Evolutionary conservation across 164 flowering plant species (phyloP).

Genomic region (Brasenia schreberi): DNA sequence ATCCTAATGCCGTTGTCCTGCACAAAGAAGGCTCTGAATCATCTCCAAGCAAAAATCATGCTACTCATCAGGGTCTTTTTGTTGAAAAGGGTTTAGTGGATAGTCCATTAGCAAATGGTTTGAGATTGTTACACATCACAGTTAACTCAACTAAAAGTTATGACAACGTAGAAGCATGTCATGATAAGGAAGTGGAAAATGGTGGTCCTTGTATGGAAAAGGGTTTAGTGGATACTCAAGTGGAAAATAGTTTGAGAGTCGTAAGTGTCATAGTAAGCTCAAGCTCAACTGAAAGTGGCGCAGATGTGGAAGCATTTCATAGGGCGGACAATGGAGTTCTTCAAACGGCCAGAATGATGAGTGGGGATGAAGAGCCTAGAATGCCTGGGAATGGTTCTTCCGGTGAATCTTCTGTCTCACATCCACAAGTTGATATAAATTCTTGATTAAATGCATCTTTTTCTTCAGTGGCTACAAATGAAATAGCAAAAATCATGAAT

Average conservation of each 20-base stretch:
- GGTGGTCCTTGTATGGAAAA: neutral
- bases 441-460: neutral
- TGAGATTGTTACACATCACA: neutral
- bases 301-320: neutral
- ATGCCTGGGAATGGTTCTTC: neutral
- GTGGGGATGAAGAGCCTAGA: neutral
- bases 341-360: neutral
- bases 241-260: neutral
- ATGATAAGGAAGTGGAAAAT: neutral
- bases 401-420: neutral
- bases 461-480: neutral
- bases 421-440: neutral
- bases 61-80: neutral
- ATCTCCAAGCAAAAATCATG: neutral
- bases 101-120: neutral
- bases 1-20: neutral
- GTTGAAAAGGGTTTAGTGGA: neutral
- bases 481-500: neutral
- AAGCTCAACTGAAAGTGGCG: neutral
- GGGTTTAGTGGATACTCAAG: neutral
- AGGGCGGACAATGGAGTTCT: neutral
- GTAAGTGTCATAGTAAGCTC: neutral
- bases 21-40: neutral
- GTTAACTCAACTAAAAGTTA: neutral
- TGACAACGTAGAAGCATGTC: neutral